These are phyloP conservation scores for Fusarium oligoseptatum DNA, from an alignment of 2,329 filamentous ascomycete genomes.

Conservation along the genomic window DNA sequence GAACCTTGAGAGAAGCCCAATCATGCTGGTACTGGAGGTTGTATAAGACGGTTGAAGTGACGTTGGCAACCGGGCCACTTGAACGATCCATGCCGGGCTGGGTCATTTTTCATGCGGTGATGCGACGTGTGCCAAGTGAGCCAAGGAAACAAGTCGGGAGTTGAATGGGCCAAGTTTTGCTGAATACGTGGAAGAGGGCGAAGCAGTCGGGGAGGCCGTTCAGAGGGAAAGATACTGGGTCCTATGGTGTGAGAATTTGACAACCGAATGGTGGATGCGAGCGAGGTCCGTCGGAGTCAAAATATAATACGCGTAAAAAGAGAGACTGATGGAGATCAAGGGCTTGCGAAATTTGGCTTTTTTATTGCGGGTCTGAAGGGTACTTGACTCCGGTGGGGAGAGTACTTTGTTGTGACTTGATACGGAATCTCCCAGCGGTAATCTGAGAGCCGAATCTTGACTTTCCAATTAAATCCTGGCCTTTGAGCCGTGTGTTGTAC, in stretches of 20 bases:
- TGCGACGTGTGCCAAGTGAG: conserved; percentile 13
- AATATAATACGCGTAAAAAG: conserved; percentile 3
- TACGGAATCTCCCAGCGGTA: background rate
- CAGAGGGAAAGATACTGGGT: background rate
- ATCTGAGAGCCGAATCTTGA: background rate
- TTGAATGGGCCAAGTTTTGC: background rate
- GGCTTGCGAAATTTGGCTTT: conserved; percentile 28
- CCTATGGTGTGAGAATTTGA: background rate
- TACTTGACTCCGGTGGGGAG: conserved; percentile 11
- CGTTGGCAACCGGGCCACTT: conserved; percentile 35
- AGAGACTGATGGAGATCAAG: conserved; percentile 21
- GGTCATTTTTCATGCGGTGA: conserved; percentile 6
- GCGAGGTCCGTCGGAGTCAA: conserved; percentile 1
- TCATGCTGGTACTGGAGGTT: conserved; percentile 83
- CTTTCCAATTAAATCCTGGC: background rate
- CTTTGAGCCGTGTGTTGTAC: background rate
- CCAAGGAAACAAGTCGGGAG: background rate
- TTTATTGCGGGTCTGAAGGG: conserved; percentile 20
- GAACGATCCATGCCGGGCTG: conserved; percentile 27
- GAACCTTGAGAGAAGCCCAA: conserved; percentile 74
- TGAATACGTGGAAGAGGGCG: conserved; percentile 11
- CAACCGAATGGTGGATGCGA: background rate
- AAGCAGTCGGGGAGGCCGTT: conserved; percentile 1
- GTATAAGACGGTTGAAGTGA: conserved; percentile 67
- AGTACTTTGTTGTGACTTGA: background rate